Base-by-base conservation (phyloP, 2,329 filamentous ascomycete genomes). In the Aspergillus sp. region DNA sequence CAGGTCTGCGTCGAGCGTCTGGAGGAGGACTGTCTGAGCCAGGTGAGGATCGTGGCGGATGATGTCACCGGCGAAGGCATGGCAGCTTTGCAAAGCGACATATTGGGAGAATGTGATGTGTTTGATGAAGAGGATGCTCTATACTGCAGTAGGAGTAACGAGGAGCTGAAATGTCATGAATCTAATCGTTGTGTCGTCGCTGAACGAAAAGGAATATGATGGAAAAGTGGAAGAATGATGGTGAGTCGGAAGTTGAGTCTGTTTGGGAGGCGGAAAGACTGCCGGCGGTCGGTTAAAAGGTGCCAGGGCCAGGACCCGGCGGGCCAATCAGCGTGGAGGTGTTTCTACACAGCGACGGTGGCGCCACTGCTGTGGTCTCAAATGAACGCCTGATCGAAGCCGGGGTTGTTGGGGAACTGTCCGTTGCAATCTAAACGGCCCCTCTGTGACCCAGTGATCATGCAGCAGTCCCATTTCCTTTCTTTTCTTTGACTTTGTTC, bases 51-150 rank as follows among this genome's bases (percentile, higher is more conserved):
- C 48, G 74, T 72, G 63, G 75, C 67, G 66, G 78, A 81, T 78
- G 80, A 81, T 80, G 78, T 80, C 76, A 82, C 77, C 48, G 77
- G 66, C 47, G 70, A 70, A 27, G 72, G 74, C 65, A 67, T 58
- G 11, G 77, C 62, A 59, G 71, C 64, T 58, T 71, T 74, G 65
- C 70, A 72, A 59, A 80, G 66, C 58, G 76, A 76, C 79, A 81
- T 81, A 57, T 58, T 71, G 62, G 47, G 36, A 21, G 11, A 50
- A 42, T 55, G 57, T 55, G 49, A 27, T 27, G 42, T 51, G 54
- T 25, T 61, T 60, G 38, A 47, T 56, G 51, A 41, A 41, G 47
- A 44, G 15, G 54, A 51, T 32, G 39, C 41, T 59, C 54, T 71
- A 71, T 67, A 55, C 11, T 8, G 23, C 8, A 62, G 53, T 38